Evolutionary conservation across 2,329 filamentous ascomycete genomes (phyloP).

Genomic region (Pochonia chlamydosporia): DNA sequence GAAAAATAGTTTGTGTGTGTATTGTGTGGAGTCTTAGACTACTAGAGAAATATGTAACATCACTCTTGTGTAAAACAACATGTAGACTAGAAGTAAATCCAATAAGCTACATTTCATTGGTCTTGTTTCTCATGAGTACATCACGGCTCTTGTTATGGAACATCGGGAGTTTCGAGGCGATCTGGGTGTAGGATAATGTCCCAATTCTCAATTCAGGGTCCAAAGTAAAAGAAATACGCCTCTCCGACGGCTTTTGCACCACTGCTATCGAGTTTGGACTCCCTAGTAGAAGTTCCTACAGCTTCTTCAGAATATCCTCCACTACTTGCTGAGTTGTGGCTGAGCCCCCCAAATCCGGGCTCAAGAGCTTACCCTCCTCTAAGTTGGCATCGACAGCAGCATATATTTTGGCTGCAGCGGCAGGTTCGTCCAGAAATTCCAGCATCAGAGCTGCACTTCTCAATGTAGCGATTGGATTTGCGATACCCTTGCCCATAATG

Average conservation of each 20-base stretch:
- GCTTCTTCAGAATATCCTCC: conserved; percentile 74
- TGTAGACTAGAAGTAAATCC: background rate
- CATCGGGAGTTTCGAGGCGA: no score
- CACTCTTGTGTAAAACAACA: conserved; percentile 3
- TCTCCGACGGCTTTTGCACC: no score
- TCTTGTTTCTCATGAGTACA: no score
- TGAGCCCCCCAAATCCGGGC: conserved; percentile 83
- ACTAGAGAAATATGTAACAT: background rate
- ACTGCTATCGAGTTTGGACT: no score
- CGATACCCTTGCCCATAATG: conserved; percentile 86
- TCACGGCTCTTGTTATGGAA: no score
- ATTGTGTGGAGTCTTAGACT: background rate
- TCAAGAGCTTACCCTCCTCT: conserved; percentile 74
- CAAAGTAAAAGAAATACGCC: no score
- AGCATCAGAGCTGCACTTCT: conserved; percentile 90
- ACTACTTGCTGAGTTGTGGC: conserved; percentile 83
- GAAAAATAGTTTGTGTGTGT: background rate
- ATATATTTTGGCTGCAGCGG: conserved; percentile 85
- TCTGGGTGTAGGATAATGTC: no score
- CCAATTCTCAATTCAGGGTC: no score
- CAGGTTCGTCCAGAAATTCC: conserved; percentile 85
- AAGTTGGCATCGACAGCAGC: conserved; percentile 86
- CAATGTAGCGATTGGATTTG: conserved; percentile 94
- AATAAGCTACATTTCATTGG: background rate
- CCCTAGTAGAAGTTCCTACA: conserved; percentile 50